These are phyloP conservation scores for Pseudozyma tsukubaensis DNA, from an alignment of 1,284 basidiomycete genomes.

Conservation along the genomic window DNA sequence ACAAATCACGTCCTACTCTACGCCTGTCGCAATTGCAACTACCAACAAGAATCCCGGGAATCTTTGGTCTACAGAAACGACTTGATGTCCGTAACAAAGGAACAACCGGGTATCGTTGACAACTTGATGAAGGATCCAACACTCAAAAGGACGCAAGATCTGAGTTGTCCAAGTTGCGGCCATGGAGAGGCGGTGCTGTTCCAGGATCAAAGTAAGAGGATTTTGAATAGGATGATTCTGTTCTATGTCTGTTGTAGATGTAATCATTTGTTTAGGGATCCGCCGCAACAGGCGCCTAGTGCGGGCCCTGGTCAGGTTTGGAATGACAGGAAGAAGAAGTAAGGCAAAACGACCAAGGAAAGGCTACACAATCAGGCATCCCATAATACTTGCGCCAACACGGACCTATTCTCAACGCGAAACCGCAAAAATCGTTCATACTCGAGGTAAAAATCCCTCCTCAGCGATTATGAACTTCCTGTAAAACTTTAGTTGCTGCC, in stretches of 20 bases:
- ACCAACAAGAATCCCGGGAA: conserved; percentile 86
- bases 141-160: conserved; percentile 70
- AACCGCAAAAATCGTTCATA: background rate
- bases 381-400: background rate
- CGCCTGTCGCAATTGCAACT: conserved; percentile 90
- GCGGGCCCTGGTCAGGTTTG: conserved; percentile 47
- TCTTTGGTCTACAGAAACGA: conserved; percentile 94
- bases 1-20: conserved; percentile 88
- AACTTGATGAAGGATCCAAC: conserved; percentile 92
- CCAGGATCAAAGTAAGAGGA: conserved; percentile 67
- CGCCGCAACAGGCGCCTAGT: conserved; percentile 25
- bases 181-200: conserved; percentile 63
- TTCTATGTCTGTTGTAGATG: conserved; percentile 66
- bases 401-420: background rate
- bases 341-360: background rate
- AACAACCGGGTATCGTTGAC: conserved; percentile 91
- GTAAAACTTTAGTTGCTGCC: conserved; percentile 4
- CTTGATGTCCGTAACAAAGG: conserved; percentile 87
- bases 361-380: background rate
- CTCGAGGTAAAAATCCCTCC: background rate
- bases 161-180: conserved; percentile 63
- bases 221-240: conserved; percentile 65
- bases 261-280: conserved; percentile 63
- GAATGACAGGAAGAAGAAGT: conserved; percentile 56
- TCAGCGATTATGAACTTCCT: background rate